A percentile compares a stretch with the other conserved stretches of the same genome.
Evolutionary conservation across 225 moss, liverwort and hornwort species (phyloP).

Genomic region (Ulota crispa): DNA sequence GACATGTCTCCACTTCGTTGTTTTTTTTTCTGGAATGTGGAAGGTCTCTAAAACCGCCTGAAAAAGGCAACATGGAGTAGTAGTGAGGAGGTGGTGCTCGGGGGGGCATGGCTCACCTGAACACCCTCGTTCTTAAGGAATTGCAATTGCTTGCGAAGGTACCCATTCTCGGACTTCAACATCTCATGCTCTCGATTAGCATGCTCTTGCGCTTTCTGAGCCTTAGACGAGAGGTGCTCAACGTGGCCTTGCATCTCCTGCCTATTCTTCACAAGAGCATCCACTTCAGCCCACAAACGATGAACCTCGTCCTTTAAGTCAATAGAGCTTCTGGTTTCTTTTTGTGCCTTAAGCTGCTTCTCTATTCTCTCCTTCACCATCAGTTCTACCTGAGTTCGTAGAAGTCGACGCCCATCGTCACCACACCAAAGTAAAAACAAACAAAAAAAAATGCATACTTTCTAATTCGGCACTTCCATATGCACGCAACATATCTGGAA

Average conservation of each 20-base stretch:
- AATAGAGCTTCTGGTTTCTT: slow-evolving; percentile 44
- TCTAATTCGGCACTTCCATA: slow-evolving; percentile 17
- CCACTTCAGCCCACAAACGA: slow-evolving; percentile 79
- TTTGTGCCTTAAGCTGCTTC: slow-evolving; percentile 56
- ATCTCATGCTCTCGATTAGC: slow-evolving; percentile 57
- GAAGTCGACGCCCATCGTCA: slow-evolving; percentile 30
- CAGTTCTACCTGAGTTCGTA: slow-evolving; percentile 59
- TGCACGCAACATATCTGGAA: slow-evolving; percentile 3
- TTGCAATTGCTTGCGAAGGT: slow-evolving; percentile 54
- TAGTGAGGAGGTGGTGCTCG: background rate
- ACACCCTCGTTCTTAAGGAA: slow-evolving; percentile 58
- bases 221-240: slow-evolving; percentile 58
- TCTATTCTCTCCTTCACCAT: slow-evolving; percentile 70
- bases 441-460: background rate
- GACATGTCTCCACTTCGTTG: no score
- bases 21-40: background rate
- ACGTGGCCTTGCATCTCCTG: slow-evolving; percentile 76
- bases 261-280: slow-evolving; percentile 72
- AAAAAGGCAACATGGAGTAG: background rate
- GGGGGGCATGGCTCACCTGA: slow-evolving; percentile 33
- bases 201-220: slow-evolving; percentile 67
- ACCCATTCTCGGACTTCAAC: slow-evolving; percentile 54
- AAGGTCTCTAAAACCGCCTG: background rate
- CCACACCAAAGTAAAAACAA: slow-evolving; percentile 6
- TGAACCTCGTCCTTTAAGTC: slow-evolving; percentile 83